Conservation (phyloP, 1,284 basidiomycete genomes). For the Xanthoconium separans region DNA sequence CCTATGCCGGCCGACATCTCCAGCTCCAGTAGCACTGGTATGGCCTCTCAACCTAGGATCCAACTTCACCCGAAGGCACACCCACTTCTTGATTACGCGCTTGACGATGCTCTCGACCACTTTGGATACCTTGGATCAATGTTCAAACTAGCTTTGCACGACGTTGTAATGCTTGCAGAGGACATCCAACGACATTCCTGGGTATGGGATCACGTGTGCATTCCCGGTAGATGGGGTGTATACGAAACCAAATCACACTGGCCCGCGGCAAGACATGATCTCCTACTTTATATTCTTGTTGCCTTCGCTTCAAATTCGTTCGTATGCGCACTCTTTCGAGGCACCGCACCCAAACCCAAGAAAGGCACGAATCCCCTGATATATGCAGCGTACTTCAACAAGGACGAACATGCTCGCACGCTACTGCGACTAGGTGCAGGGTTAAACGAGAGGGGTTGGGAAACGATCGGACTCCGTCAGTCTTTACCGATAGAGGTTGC, state of each 20-base stretch:
- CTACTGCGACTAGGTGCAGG: not conserved
- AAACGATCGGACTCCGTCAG: not conserved
- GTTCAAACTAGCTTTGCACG: not conserved
- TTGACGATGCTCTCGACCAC: conserved; percentile 2
- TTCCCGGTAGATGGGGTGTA: not conserved
- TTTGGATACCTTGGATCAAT: not conserved
- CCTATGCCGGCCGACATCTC: not conserved
- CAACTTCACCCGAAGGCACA: not conserved
- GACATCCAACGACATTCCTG: conserved; percentile 1
- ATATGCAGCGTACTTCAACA: conserved; percentile 1
- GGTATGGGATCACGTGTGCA: not conserved
- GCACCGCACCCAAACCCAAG: not conserved
- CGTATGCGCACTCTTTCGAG: not conserved
- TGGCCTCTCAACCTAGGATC: not conserved
- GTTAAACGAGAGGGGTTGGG: not conserved
- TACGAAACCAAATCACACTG: not conserved
- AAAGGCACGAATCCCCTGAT: conserved; percentile 1
- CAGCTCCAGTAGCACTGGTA: not conserved
- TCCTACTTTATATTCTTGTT: not conserved
- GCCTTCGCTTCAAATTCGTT: not conserved
- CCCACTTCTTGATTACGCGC: not conserved
- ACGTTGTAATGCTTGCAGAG: not conserved
- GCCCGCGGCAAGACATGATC: not conserved
- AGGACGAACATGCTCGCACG: not conserved
- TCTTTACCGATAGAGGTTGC: not conserved